These are phyloP conservation scores for Zymoseptoria brevis DNA, from an alignment of 2,329 filamentous ascomycete species.

Conservation along the genomic window DNA sequence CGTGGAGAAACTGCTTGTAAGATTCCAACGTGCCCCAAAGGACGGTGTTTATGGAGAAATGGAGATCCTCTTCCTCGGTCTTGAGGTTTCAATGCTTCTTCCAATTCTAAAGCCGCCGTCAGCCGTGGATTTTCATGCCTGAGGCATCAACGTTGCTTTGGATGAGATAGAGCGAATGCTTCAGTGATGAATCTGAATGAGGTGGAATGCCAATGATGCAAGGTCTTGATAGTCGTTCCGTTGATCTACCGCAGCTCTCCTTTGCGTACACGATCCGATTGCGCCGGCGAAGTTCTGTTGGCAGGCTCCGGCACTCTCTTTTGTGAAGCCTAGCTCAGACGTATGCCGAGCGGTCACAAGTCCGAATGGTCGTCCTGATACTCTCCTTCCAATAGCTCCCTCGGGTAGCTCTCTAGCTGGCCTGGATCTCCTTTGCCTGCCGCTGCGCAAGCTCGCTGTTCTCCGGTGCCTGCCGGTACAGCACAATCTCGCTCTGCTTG, in stretches of 20 bases:
- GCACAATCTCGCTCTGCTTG: slow-evolving; percentile 97
- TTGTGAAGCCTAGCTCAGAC: neutral
- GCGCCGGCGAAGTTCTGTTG: neutral
- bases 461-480: slow-evolving; percentile 69
- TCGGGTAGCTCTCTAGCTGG: slow-evolving; percentile 24
- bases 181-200: neutral
- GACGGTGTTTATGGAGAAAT: neutral
- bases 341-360: neutral
- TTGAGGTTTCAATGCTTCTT: neutral
- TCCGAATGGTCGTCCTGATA: neutral
- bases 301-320: neutral
- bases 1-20: neutral
- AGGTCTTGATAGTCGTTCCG: neutral
- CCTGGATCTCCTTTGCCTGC: slow-evolving; percentile 38
- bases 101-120: neutral
- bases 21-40: neutral
- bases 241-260: neutral
- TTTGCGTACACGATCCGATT: neutral
- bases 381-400: neutral
- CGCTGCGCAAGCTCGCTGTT: slow-evolving; percentile 41
- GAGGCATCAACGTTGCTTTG: neutral
- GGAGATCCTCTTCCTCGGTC: neutral
- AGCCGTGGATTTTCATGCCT: neutral
- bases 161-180: neutral
- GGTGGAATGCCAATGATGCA: neutral